Conservation (phyloP, 306 rosid species). For the Aeschynomene evenia region DNA sequence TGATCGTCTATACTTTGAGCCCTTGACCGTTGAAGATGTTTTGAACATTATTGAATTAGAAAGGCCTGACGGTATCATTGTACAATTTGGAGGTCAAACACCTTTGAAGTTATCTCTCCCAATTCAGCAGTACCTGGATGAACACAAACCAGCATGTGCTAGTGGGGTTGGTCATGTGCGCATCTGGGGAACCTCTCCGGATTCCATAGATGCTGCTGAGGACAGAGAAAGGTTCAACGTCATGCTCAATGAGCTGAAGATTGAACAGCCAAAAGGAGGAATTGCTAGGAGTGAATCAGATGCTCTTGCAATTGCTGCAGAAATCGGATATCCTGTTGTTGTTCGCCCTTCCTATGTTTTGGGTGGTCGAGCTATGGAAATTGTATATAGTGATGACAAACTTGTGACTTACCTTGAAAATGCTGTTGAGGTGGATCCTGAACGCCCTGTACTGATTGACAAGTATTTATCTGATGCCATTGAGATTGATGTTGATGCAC, state of each 20-base stretch:
- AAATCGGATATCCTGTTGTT: slow-evolving; percentile 91
- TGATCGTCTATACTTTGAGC: slow-evolving; percentile 93
- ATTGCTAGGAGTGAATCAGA: slow-evolving; percentile 90
- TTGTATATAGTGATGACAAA: slow-evolving; percentile 75
- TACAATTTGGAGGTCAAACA: slow-evolving; percentile 99
- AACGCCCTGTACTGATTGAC: slow-evolving; percentile 90
- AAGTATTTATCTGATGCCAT: slow-evolving; percentile 83
- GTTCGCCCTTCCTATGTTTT: slow-evolving; percentile 95
- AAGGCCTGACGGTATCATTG: slow-evolving; percentile 96
- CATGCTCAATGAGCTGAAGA: slow-evolving; percentile 70
- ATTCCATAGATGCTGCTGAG: slow-evolving; percentile 92
- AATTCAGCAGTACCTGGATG: slow-evolving; percentile 76
- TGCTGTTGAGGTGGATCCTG: slow-evolving; percentile 97
- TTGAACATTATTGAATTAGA: slow-evolving; percentile 85
- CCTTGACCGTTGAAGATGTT: slow-evolving; percentile 87
- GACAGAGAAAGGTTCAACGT: slow-evolving; percentile 93
- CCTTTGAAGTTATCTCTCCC: slow-evolving; percentile 91
- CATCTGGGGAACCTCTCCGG: slow-evolving; percentile 99
- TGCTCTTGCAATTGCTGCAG: slow-evolving; percentile 79
- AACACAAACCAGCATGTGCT: slow-evolving; percentile 66
- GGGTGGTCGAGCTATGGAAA: slow-evolving; percentile 99
- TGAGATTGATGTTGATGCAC: slow-evolving; percentile 94
- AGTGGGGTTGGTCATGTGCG: slow-evolving; percentile 66
- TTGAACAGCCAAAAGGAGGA: slow-evolving; percentile 99
- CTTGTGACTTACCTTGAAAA: slow-evolving; percentile 81